These are phyloP conservation scores for Paramecium pentaurelia DNA, from an alignment of 73 alveolate species.

Conservation along the genomic window DNA sequence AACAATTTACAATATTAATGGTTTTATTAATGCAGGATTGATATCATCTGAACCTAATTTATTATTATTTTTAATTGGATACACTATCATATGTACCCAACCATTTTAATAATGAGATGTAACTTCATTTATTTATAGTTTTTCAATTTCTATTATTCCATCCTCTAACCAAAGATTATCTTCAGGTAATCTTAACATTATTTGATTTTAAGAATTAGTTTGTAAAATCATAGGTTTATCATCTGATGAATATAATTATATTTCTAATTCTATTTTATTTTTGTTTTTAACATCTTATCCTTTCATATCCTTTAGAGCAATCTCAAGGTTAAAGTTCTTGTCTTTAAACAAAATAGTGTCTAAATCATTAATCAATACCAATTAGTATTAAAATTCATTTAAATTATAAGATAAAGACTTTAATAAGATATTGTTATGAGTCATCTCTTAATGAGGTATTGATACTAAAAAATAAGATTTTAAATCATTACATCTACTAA, in stretches of 20 bases:
- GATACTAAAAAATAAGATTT: neutral
- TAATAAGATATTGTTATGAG: neutral
- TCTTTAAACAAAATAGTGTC: constrained; percentile 24
- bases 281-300: neutral
- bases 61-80: neutral
- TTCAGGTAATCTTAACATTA: constrained; percentile 24
- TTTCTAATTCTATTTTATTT: constrained; percentile 22
- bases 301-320: constrained; percentile 4
- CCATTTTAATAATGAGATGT: constrained; percentile 49
- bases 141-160: neutral
- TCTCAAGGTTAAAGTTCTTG: constrained; percentile 13
- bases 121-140: constrained; percentile 31
- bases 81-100: constrained; percentile 21
- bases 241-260: constrained; percentile 22
- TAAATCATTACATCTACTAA: neutral
- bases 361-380: neutral
- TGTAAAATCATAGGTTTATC: neutral
- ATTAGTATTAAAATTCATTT: neutral
- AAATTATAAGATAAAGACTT: neutral
- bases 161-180: neutral
- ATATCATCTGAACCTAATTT: neutral
- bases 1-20: neutral
- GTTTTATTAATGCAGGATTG: neutral
- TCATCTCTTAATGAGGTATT: neutral
- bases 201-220: neutral